A percentile compares a stretch with the other conserved stretches of the same genome.
phyloP scores from a whole-genome alignment of 345 rosid genomes.

The Salix arbutifolia region DNA sequence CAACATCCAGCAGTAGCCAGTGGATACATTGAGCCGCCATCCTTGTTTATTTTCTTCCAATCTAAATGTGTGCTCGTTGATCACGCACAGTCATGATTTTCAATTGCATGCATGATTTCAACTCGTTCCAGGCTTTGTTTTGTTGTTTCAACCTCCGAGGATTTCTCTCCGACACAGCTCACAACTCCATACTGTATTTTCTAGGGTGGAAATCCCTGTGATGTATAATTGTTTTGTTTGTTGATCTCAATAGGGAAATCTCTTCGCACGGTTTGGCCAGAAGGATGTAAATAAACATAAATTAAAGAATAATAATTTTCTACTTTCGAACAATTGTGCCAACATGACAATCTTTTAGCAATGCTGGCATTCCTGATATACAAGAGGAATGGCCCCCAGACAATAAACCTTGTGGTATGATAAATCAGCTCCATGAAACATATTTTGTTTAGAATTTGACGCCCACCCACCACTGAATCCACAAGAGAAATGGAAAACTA shows the following conservation, averaged over 20 bases:
- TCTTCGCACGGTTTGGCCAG: background rate
- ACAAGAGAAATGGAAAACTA: background rate
- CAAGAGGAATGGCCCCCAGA: background rate
- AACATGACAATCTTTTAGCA: background rate
- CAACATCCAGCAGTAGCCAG: conserved; percentile 12
- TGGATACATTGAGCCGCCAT: conserved; percentile 27
- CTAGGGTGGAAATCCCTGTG: background rate
- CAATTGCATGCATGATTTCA: background rate
- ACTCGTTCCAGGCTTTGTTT: background rate
- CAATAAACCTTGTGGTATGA: background rate
- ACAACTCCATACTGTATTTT: background rate
- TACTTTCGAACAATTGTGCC: background rate
- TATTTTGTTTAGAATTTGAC: background rate
- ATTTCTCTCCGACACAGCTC: background rate
- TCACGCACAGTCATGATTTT: conserved; percentile 16
- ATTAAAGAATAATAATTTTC: background rate
- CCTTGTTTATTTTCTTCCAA: conserved; percentile 33
- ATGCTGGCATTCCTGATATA: background rate
- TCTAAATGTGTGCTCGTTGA: conserved; percentile 47
- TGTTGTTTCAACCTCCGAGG: background rate
- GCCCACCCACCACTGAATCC: background rate
- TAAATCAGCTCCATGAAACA: background rate
- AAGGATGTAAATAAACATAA: background rate
- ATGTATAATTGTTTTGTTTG: background rate
- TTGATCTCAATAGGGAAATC: background rate